phyloP scores from a whole-genome alignment of 805 yeast species.

The Novakomyces olei region DNA sequence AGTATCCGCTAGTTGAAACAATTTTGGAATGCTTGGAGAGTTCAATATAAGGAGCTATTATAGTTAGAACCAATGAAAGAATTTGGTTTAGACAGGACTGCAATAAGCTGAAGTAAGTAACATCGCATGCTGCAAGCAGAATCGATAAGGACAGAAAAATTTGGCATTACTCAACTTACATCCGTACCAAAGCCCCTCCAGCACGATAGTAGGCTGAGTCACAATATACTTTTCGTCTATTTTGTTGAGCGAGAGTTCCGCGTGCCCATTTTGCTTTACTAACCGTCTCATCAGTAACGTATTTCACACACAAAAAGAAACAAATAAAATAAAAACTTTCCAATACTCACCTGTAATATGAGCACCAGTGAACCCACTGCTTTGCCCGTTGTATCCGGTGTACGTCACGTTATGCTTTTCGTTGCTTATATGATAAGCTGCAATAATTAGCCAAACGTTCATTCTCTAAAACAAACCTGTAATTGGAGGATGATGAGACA shows the following conservation, averaged over 20 bases:
- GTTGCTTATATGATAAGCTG: conserved; percentile 72
- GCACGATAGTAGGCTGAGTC: neutral
- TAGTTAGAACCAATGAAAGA: too few species aligned
- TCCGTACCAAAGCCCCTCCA: conserved; percentile 4
- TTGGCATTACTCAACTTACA: neutral
- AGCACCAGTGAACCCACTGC: conserved; percentile 51
- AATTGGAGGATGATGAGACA: conserved; percentile 91
- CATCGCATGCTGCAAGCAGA: too few species aligned
- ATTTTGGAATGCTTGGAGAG: conserved; percentile 73
- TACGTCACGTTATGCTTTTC: conserved; percentile 43
- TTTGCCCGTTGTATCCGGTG: conserved; percentile 79
- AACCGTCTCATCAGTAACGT: too few species aligned
- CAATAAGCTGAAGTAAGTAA: too few species aligned
- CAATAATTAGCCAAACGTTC: too few species aligned
- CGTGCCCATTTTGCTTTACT: conserved; percentile 2
- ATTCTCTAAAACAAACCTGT: conserved; percentile 87
- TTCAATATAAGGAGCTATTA: conserved; percentile 90
- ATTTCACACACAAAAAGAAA: too few species aligned
- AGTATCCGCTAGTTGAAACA: conserved; percentile 59
- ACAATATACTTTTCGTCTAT: neutral
- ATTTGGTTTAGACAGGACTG: too few species aligned
- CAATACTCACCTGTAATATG: conserved; percentile 76
- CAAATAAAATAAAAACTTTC: too few species aligned
- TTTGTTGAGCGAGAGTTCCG: neutral
- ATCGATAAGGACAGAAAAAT: too few species aligned